phyloP scores from a whole-genome alignment of 768 basidiomycete genomes.

The Daedaleopsis sinensis region DNA sequence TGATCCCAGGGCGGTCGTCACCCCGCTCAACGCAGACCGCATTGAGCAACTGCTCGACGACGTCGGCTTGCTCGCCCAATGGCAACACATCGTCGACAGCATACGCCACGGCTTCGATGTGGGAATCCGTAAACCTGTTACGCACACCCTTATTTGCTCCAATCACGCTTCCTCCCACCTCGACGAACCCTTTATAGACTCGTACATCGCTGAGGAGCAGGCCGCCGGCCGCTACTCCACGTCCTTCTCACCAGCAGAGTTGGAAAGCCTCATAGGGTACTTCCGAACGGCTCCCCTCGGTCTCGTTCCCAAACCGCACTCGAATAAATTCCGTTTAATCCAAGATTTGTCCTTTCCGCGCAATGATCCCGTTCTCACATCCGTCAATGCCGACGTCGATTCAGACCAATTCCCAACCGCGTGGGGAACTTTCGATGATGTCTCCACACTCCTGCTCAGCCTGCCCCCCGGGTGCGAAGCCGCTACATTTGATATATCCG shows the following conservation, averaged over 20 bases:
- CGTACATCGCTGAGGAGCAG: constrained; percentile 38
- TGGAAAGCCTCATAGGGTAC: constrained; percentile 38
- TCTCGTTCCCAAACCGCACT: constrained; percentile 38
- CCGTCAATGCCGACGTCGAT: constrained; percentile 26
- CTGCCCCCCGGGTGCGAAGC: constrained; percentile 37
- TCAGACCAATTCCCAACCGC: constrained; percentile 33
- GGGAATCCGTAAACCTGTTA: constrained; percentile 27
- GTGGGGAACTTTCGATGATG: constrained; percentile 43
- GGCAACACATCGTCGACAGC: constrained; percentile 36
- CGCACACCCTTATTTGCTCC: constrained; percentile 30
- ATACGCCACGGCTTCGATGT: constrained; percentile 41
- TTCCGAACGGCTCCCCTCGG: constrained; percentile 45
- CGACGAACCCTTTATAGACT: constrained; percentile 33
- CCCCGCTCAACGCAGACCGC: constrained; percentile 32
- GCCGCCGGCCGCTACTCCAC: constrained; percentile 35
- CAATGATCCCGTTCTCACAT: constrained; percentile 5
- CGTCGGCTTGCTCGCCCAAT: constrained; percentile 22
- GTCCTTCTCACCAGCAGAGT: constrained; percentile 30
- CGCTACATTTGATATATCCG: constrained; percentile 42
- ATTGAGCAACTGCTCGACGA: constrained; percentile 19
- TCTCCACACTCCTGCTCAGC: constrained; percentile 29
- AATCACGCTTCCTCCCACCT: constrained; percentile 38
- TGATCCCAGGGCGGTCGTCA: constrained; percentile 38
- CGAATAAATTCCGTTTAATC: constrained; percentile 31
- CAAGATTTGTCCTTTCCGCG: constrained; percentile 35